These are phyloP conservation scores for Hanseniaspora meyeri DNA, from an alignment of 805 yeast genomes.

Conservation along the genomic window DNA sequence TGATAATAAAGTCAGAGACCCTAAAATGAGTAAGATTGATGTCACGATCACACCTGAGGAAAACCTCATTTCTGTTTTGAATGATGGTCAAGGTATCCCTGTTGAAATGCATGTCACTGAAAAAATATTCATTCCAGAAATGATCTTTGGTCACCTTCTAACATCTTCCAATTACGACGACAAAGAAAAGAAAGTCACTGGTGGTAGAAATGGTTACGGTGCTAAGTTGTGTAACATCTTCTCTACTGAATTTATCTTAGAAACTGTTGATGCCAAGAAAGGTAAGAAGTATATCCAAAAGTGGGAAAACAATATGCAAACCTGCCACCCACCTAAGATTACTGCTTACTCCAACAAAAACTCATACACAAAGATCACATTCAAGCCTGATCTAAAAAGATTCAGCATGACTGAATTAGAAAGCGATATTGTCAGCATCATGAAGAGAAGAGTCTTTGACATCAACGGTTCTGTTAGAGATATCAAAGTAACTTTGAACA, in stretches of 20 bases:
- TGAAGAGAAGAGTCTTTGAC: conserved; percentile 90
- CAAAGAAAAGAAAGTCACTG: conserved; percentile 86
- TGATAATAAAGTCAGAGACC: conserved; percentile 92
- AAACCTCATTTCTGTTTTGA: conserved; percentile 65
- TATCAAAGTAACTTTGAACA: conserved; percentile 66
- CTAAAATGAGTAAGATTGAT: conserved; percentile 71
- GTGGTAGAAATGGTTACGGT: conserved; percentile 98
- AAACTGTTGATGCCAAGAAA: conserved; percentile 67
- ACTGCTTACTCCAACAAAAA: conserved; percentile 34
- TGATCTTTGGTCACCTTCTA: conserved; percentile 86
- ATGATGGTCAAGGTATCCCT: conserved; percentile 94
- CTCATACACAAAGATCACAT: conserved; percentile 78
- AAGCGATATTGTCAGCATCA: conserved; percentile 67
- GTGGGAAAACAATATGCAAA: conserved; percentile 81
- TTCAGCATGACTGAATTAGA: conserved; percentile 80
- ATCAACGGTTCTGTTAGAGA: conserved; percentile 86
- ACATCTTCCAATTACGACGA: conserved; percentile 96
- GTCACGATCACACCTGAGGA: conserved; percentile 70
- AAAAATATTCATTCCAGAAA: conserved; percentile 84
- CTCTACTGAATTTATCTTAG: conserved; percentile 73
- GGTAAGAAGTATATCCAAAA: conserved; percentile 61
- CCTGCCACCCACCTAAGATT: conserved; percentile 64
- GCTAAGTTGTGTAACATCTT: conserved; percentile 95
- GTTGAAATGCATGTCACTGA: conserved; percentile 87
- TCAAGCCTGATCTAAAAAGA: conserved; percentile 73